Evolutionary conservation across 371 early-diverging fungal species (phyloP).

Genomic region (Syncephalastrum racemosum): DNA sequence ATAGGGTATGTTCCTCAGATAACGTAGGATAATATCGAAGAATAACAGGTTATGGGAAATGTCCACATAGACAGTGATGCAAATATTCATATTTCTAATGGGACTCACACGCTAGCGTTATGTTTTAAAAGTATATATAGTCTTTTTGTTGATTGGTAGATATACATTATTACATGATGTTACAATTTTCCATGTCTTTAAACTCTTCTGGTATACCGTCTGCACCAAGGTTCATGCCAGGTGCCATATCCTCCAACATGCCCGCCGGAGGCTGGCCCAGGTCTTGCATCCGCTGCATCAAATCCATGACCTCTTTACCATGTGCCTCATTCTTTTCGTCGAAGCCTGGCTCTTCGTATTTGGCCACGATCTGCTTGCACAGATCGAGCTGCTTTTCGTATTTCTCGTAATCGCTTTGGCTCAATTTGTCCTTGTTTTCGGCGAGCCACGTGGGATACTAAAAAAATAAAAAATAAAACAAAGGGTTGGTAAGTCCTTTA

Average conservation of each 20-base stretch:
- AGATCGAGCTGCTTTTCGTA: slow-evolving; percentile 75
- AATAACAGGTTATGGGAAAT: too few relatives aligned
- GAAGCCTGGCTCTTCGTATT: slow-evolving; percentile 69
- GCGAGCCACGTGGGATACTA: slow-evolving; percentile 88
- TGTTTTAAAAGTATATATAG: too few relatives aligned
- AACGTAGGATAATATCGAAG: too few relatives aligned
- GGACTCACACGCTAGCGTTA: too few relatives aligned
- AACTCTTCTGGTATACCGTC: slow-evolving; percentile 70
- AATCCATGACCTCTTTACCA: slow-evolving; percentile 69
- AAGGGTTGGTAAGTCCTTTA: not conserved
- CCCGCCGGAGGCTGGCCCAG: slow-evolving; percentile 92
- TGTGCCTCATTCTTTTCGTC: slow-evolving; percentile 67
- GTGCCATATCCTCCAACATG: slow-evolving; percentile 85
- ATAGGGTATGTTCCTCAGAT: too few relatives aligned
- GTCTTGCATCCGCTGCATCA: slow-evolving; percentile 96
- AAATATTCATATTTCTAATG: too few relatives aligned
- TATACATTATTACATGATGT: slow-evolving; percentile 38
- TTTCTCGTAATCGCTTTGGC: slow-evolving; percentile 66
- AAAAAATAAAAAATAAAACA: slow-evolving; percentile 9
- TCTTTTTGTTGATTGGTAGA: too few relatives aligned
- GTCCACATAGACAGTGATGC: too few relatives aligned
- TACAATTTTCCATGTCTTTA: slow-evolving; percentile 58
- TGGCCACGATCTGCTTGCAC: slow-evolving; percentile 73
- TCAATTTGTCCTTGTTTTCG: slow-evolving; percentile 66
- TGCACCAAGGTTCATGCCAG: slow-evolving; percentile 80